Base-by-base conservation (phyloP, 129 eudicot genomes). In the Chrysanthemum makinoi region DNA sequence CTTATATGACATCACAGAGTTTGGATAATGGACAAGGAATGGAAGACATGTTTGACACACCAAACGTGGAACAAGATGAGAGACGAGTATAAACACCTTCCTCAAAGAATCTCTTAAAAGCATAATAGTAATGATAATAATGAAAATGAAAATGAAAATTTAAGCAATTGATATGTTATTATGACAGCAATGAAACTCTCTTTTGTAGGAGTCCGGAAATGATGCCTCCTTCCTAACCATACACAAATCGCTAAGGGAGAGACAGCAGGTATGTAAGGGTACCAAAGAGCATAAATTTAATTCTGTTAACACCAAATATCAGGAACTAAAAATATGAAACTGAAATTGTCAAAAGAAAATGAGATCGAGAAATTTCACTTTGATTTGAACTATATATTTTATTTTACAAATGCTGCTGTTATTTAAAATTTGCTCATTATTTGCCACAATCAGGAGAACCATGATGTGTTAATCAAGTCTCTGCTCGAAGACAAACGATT, bases 231-330 rank as follows among this genome's bases (percentile, higher is more conserved):
- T 81, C 55, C 83, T 88, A 67, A 84, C 82, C 50, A 90, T 86
- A 84, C 97, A 88, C 80, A 95, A 86, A 84, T 95, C 95, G 64
- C 77, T 95, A 74, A 95, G 88, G 60, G 97, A 88, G 77, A 90
- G 88, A 80, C 99, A 95, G 63, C 99, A 87, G 92, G 98, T 86
- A 85, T 65, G 69, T 7, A 39, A 39, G 46, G 46, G 10, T 39
- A 7, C 46, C 46, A 39, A 2, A 39, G 10, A 39, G 46, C 10
- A 39, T 39, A 39, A 39, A 39, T 39, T 39, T 39, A 39, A 39
- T 39, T 39, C 8, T 39, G 10, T 39, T 7, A 7, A 39, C 46
- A 7, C 46, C 10, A 39, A 39, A 39, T 39, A 39, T 39, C 46
- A 6, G 46, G 46, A 35, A 35, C 43, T 35, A 35, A 35, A 35